Base-by-base conservation (phyloP, 2,329 filamentous ascomycete genomes). In the Tolypocladium inflatum region DNA sequence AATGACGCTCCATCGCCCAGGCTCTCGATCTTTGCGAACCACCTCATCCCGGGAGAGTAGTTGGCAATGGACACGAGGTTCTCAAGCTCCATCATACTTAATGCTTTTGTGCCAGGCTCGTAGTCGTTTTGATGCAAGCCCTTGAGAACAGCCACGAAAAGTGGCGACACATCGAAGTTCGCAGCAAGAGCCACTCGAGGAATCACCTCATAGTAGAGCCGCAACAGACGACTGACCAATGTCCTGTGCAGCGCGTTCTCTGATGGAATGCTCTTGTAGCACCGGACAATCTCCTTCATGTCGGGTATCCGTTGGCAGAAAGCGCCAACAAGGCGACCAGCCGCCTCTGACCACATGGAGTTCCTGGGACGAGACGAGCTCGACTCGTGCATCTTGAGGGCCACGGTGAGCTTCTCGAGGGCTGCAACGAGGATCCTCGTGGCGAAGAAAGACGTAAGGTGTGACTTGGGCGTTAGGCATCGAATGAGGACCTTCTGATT, bases 111-210 rank as follows among this genome's bases (percentile, higher is more conserved):
- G 56, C 77, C 73, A 3, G 74, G 71, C 53, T 83, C 77, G 48
- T 80, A 77, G 3, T 77, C 72, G 19, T 79, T 75, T 17, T 79
- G 71, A 50, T 88, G 83, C 11, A 90, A 72, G 38, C 79, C 79
- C 58, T 81, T 78, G 52, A 97, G 75, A 1, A 86, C 81, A 59
- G 85, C 82, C 9, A 87, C 85, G 19, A 99, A 79, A 23, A 88
- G 80, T 0, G 88, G 76, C 0, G 93, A 94, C 4, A 96, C 87
- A 67, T 97, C 94, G 66, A 97, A 94, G 63, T 89, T 94, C 64
- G 91, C 88, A 62, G 88, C 86, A 17, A 95, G 78, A 1, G 91
- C 91, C 30, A 90, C 78, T 60, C 90, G 86, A 2, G 94, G 92
- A 10, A 91, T 80, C 3, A 89, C 80, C 68, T 92, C 86, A 69